Conservation (phyloP, 2,329 filamentous ascomycete genomes). For the Hypoxylon sp. region DNA sequence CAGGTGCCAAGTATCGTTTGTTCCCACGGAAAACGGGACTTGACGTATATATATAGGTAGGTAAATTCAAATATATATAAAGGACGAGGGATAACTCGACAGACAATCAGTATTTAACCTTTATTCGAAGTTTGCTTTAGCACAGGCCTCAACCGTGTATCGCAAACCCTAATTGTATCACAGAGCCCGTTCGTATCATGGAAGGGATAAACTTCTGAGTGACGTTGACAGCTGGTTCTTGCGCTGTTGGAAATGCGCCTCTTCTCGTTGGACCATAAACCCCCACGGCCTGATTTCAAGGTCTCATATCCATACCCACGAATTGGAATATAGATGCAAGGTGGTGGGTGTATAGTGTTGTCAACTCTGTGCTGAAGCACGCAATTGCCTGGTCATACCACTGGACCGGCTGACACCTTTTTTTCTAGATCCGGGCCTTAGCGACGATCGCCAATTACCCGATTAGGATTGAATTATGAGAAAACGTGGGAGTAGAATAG, state of each 20-base stretch:
- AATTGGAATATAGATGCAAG: conserved; percentile 35
- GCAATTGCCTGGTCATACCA: conserved; percentile 46
- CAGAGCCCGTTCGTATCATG: conserved; percentile 8
- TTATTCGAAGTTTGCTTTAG: conserved; percentile 27
- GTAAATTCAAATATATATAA: conserved; percentile 8
- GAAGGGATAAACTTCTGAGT: conserved; percentile 21
- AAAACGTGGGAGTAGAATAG: conserved; percentile 21
- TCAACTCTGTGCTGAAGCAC: conserved; percentile 46
- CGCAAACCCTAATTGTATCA: conserved; percentile 19
- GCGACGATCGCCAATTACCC: conserved; percentile 34
- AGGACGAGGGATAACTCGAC: conserved; percentile 2
- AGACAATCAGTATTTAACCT: conserved; percentile 9
- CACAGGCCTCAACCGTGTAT: conserved; percentile 14
- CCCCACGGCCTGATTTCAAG: conserved; percentile 44
- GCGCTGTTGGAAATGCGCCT: conserved; percentile 28
- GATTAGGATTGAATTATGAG: conserved; percentile 20
- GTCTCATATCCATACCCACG: conserved; percentile 44
- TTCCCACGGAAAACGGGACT: conserved; percentile 8
- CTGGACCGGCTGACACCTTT: conserved; percentile 29
- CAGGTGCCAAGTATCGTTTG: conserved; percentile 20
- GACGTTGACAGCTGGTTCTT: conserved; percentile 22
- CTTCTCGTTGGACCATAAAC: conserved; percentile 28
- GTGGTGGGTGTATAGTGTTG: conserved; percentile 39
- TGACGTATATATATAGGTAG: neutral
- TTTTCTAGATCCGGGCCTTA: conserved; percentile 27